A percentile compares a stretch with the other conserved stretches of the same genome.
Conservation (phyloP, 192 early-diverging fungal genomes). For the Umbelopsis sp. region DNA sequence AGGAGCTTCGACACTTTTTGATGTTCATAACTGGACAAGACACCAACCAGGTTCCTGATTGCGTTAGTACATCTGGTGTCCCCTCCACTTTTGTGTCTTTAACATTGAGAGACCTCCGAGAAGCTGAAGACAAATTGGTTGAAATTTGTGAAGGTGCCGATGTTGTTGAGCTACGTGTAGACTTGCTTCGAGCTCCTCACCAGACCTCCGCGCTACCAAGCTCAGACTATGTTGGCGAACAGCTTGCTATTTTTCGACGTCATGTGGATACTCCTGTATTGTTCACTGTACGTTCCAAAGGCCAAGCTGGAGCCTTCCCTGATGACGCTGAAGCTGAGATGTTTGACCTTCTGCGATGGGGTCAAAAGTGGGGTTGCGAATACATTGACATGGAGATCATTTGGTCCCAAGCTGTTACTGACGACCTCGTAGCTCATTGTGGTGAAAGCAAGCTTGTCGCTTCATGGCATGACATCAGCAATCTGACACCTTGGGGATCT, state of each 20-base stretch:
- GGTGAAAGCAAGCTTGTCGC: conserved; percentile 75
- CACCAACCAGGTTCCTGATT: conserved; percentile 32
- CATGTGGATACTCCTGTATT: conserved; percentile 80
- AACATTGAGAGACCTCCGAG: conserved; percentile 69
- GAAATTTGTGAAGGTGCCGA: conserved; percentile 78
- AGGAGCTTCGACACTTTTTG: conserved; percentile 75
- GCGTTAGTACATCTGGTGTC: conserved; percentile 38
- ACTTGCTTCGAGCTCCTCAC: conserved; percentile 65
- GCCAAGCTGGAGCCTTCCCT: conserved; percentile 88
- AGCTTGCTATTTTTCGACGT: conserved; percentile 78
- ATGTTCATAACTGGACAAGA: conserved; percentile 60
- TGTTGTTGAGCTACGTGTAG: conserved; percentile 92
- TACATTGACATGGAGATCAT: conserved; percentile 88
- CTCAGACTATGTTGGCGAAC: conserved; percentile 71
- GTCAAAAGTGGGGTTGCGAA: conserved; percentile 88
- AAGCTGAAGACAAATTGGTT: conserved; percentile 55
- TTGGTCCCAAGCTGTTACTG: conserved; percentile 41
- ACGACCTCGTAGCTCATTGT: conserved; percentile 57
- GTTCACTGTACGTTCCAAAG: conserved; percentile 88
- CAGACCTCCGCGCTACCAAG: conserved; percentile 27
- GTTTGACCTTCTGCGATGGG: conserved; percentile 67
- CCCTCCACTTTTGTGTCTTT: conserved; percentile 87
- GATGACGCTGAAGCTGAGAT: conserved; percentile 62
- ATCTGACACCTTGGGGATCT: conserved; percentile 65
- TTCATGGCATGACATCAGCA: conserved; percentile 86